Conservation (phyloP, 139 green algal genomes). For the Chlorella ohadii region DNA sequence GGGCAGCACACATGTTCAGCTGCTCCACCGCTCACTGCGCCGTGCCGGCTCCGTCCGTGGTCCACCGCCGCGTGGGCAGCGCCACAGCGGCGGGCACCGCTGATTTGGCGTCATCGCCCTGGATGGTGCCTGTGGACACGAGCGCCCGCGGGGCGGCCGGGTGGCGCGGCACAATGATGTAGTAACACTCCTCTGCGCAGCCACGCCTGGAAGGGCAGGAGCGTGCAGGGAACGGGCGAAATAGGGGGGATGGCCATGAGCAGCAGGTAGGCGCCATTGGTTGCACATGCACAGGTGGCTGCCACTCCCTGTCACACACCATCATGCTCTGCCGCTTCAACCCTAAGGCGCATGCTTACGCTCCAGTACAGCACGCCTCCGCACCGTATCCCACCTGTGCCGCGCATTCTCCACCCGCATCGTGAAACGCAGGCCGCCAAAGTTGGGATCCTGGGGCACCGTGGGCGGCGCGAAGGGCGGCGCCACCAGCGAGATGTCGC, state of each 20-base stretch:
- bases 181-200: constrained; percentile 13
- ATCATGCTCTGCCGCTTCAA: not conserved
- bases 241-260: not conserved
- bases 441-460: constrained; percentile 31
- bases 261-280: too few relatives aligned
- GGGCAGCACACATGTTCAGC: too few relatives aligned
- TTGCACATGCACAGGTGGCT: too few relatives aligned
- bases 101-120: too few relatives aligned
- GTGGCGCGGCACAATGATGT: constrained; percentile 6
- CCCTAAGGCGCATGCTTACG: too few relatives aligned
- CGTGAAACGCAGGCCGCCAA: constrained; percentile 43
- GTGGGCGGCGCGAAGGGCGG: constrained; percentile 35
- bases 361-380: not conserved
- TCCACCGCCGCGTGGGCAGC: too few relatives aligned
- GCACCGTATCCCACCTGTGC: not conserved
- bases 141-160: not conserved
- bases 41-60: too few relatives aligned
- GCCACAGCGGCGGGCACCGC: too few relatives aligned
- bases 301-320: too few relatives aligned
- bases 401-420: constrained; percentile 49
- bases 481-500: constrained; percentile 33
- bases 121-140: not conserved
- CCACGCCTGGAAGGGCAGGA: not conserved
- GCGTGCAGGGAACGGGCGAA: not conserved
- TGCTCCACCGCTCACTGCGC: too few relatives aligned